Conservation (phyloP, 208 protist species). For the Acanthamoeba culbertsoni region DNA sequence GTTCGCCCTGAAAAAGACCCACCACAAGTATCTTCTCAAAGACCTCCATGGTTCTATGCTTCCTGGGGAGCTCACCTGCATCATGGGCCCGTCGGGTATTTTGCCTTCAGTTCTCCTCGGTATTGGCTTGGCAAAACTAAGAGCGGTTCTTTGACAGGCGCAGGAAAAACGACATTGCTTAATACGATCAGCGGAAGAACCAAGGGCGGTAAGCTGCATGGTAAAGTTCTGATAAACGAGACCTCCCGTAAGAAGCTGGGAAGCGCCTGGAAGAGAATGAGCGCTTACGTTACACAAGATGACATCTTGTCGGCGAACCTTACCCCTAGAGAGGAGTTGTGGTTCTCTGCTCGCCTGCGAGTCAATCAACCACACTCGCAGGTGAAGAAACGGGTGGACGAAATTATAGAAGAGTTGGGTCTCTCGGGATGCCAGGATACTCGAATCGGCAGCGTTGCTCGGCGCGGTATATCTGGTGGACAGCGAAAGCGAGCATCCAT, state of each 20-base stretch:
- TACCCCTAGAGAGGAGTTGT: not conserved
- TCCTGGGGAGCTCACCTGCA: not conserved
- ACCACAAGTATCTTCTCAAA: not conserved
- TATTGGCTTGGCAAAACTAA: not conserved
- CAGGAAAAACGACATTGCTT: slow-evolving; percentile 23
- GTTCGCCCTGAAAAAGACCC: not conserved
- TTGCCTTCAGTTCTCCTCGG: not conserved
- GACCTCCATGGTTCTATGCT: not conserved
- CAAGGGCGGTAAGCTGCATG: not conserved
- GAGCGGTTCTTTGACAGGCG: not conserved
- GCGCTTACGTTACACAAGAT: slow-evolving; percentile 29
- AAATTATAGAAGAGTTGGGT: slow-evolving; percentile 9
- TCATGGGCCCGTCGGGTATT: slow-evolving; percentile 51
- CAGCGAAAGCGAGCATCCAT: slow-evolving; percentile 75
- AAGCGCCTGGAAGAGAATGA: not conserved
- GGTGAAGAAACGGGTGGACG: not conserved
- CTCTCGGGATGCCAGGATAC: slow-evolving; percentile 15
- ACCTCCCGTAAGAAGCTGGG: not conserved
- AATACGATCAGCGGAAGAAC: not conserved
- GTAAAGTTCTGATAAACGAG: not conserved
- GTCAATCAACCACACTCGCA: not conserved
- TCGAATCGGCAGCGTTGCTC: not conserved
- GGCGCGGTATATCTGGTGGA: slow-evolving; percentile 59
- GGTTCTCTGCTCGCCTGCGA: not conserved
- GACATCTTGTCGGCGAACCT: not conserved